Percentiles rank a stretch among this genome's conserved stretches.
Evolutionary conservation across 345 rosid species (phyloP).

Genomic region (Draba incana): DNA sequence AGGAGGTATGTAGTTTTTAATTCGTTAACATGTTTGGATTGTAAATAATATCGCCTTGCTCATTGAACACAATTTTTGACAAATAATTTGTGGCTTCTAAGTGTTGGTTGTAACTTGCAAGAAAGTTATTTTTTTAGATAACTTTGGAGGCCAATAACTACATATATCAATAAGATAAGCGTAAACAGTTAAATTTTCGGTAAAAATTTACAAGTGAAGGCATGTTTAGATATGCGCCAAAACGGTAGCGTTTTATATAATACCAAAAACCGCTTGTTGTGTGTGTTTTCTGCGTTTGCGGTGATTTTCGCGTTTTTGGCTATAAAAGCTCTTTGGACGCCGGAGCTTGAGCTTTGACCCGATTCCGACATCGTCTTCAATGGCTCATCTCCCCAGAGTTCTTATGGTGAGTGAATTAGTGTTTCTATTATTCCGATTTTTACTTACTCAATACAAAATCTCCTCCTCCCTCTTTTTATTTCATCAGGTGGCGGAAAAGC

Average conservation of each 20-base stretch:
- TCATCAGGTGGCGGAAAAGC: constrained; percentile 93
- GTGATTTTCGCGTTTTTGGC: constrained; percentile 10
- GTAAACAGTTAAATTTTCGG: too few species aligned
- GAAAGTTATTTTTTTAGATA: too few species aligned
- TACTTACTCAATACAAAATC: constrained; percentile 1
- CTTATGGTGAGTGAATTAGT: constrained; percentile 43
- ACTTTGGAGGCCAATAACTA: too few species aligned
- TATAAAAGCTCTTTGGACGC: constrained; percentile 7
- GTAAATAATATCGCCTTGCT: not conserved
- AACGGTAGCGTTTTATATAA: not conserved
- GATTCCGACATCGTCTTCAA: constrained; percentile 27
- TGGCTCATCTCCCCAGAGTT: constrained; percentile 50
- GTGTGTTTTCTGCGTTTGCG: not conserved
- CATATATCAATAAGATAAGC: too few species aligned
- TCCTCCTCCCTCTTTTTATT: constrained; percentile 6
- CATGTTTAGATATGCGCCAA: not conserved
- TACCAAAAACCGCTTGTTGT: not conserved
- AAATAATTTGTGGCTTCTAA: not conserved
- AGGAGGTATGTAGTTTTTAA: constrained; percentile 11
- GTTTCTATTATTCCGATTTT: not conserved
- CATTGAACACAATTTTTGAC: not conserved
- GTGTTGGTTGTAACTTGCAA: too few species aligned
- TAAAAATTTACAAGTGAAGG: too few species aligned
- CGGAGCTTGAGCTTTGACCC: constrained; percentile 27
- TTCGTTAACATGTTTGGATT: constrained; percentile 2